Conservation (phyloP, 2,329 filamentous ascomycete genomes). For the Pseudofabraea citricarpa region DNA sequence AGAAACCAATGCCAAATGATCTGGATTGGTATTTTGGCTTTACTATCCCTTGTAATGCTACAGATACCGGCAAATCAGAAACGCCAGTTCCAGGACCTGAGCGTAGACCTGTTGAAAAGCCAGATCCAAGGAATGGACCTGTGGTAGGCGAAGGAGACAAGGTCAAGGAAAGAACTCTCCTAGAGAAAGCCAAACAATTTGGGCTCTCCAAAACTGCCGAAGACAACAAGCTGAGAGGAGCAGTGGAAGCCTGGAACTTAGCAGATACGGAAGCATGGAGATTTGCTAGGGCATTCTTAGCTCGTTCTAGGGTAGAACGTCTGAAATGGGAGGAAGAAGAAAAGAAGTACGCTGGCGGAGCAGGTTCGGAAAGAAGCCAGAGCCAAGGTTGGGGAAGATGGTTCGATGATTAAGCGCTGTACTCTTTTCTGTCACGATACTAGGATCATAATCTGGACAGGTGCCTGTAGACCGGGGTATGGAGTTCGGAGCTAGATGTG, state of each 20-base stretch:
- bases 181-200: conserved; percentile 49
- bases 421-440: neutral
- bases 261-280: conserved; percentile 75
- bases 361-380: conserved; percentile 35
- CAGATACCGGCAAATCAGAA: conserved; percentile 48
- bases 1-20: conserved; percentile 53
- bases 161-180: conserved; percentile 47
- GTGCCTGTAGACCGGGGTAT: conserved; percentile 5
- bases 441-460: too few relatives aligned
- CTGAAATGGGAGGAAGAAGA: conserved; percentile 67
- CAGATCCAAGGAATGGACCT: conserved; percentile 43
- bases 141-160: conserved; percentile 48
- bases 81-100: conserved; percentile 56
- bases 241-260: conserved; percentile 62
- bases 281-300: conserved; percentile 65
- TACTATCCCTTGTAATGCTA: conserved; percentile 56
- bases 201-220: conserved; percentile 35
- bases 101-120: conserved; percentile 45
- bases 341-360: conserved; percentile 56
- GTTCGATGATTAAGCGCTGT: conserved; percentile 19
- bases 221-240: conserved; percentile 44
- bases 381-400: conserved; percentile 23
- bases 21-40: conserved; percentile 92
- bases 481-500: conserved; percentile 2
- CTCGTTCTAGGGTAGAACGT: conserved; percentile 58